Evolutionary conservation across 768 basidiomycete species (phyloP).

Genomic region (Fistulinella prunicolor): DNA sequence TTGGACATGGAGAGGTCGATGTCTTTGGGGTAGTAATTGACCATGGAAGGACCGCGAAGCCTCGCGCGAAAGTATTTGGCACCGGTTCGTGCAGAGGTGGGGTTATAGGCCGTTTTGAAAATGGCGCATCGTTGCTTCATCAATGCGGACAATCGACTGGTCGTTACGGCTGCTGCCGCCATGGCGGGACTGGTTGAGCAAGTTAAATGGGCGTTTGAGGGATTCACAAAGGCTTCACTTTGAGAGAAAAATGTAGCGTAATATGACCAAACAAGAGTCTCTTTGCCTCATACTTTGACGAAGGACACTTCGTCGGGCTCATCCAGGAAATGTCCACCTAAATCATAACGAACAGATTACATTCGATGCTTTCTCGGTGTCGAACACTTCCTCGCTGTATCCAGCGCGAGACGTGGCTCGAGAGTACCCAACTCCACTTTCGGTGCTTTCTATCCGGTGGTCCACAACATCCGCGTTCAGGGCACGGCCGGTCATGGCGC

Average conservation of each 20-base stretch:
- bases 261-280: no score
- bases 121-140: constrained; percentile 64
- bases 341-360: no score
- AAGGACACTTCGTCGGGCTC: no score
- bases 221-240: no score
- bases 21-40: constrained; percentile 74
- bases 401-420: constrained; percentile 17
- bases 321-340: no score
- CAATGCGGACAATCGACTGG: constrained; percentile 58
- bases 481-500: neutral
- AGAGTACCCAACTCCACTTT: constrained; percentile 17
- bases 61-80: constrained; percentile 86
- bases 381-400: constrained; percentile 11
- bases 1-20: constrained; percentile 54
- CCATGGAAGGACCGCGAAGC: constrained; percentile 83
- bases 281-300: no score
- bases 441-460: constrained; percentile 14
- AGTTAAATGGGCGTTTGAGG: no score
- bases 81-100: constrained; percentile 74
- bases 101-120: constrained; percentile 90
- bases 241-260: no score
- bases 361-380: constrained; percentile 23
- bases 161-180: constrained; percentile 38
- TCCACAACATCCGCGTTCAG: neutral
- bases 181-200: constrained; percentile 9